Evolutionary conservation across 305 asterid species (phyloP), one percentile per base, ranked within the genome.

Genomic region (Euphrasia arctica): DNA sequence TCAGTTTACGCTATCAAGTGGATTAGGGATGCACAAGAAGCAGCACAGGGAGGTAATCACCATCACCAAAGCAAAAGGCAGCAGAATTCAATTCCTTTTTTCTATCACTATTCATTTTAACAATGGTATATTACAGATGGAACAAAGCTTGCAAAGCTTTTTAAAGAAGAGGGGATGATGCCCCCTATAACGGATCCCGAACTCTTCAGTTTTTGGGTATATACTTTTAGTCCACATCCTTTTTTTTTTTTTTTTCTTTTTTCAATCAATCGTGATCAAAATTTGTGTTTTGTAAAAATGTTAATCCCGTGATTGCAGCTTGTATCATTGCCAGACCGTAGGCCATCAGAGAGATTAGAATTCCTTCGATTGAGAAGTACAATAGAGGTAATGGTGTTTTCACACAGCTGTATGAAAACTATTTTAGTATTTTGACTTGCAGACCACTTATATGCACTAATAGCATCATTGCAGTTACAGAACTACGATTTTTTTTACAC

Each of bases 121-220:
- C 6, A 13, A 43, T 56, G 15, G 29, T 63, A 61, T 39, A 59
- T 55, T 77, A 50, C 87, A 93, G 99, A 90, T 77, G 79, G 89
- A 68, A 15, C 69, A 77, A 77, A 88, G 78, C 87, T 88, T 66
- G 89, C 88, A 0, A 93, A 90, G 77, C 89, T 93, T 32, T 83
- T 72, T 56, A 93, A 79, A 75, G 95, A 96, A 5, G 96, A 88
- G 70, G 89, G 97, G 9, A 67, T 90, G 79, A 85, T 85, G 95
- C 99, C 99, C 48, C 10, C 91, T 10, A 63, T 89, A 52, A 80
- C 58, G 58, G 95, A 93, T 78, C 95, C 93, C 4, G 99, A 86
- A 77, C 83, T 78, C 65, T 88, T 90, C 74, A 93, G 97, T 79
- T 93, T 93, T 71, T 93, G 99, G 99, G 99, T 93, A 93, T 93